Conservation (phyloP, 352 stramenopile species). For the Globisporangium alternatum region DNA sequence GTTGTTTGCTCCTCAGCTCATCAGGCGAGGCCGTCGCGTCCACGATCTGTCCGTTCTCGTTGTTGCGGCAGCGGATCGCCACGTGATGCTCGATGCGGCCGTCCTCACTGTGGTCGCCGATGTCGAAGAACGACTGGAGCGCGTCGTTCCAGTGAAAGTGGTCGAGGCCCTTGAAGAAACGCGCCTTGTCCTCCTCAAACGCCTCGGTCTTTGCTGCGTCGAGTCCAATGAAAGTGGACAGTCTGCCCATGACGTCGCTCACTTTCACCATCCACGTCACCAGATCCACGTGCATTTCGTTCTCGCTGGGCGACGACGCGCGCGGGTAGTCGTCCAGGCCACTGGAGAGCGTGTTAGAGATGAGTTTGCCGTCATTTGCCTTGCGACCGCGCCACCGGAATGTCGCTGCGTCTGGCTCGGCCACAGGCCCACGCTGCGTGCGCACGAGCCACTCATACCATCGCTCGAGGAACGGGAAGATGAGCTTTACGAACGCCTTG, state of each 20-base stretch:
- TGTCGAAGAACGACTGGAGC: conserved; percentile 70
- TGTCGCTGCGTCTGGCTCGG: conserved; percentile 26
- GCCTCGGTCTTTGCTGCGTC: conserved; percentile 16
- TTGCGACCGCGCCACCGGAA: conserved; percentile 84
- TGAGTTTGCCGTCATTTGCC: conserved; percentile 68
- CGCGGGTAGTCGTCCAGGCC: conserved; percentile 93
- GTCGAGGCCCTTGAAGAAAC: conserved; percentile 48
- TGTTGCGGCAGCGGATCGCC: conserved; percentile 64
- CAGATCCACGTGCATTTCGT: conserved; percentile 91
- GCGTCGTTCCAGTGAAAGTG: conserved; percentile 71
- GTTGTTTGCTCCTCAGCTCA: conserved; percentile 31
- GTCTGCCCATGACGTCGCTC: conserved; percentile 49
- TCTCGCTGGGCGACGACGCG: conserved; percentile 57
- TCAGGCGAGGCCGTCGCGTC: conserved; percentile 39
- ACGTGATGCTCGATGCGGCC: conserved; percentile 66
- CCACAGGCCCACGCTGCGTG: conserved; percentile 50
- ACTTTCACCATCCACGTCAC: conserved; percentile 87
- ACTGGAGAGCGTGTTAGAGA: conserved; percentile 87
- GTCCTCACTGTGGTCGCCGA: conserved; percentile 75
- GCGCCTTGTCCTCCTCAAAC: conserved; percentile 31
- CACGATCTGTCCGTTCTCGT: conserved; percentile 31
- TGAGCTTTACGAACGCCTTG: conserved; percentile 35
- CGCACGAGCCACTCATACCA: conserved; percentile 80
- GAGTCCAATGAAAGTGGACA: conserved; percentile 38
- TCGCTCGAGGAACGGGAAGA: conserved; percentile 69